Evolutionary conservation across 129 eudicot genomes (phyloP).

Genomic region (Artemisia annua): DNA sequence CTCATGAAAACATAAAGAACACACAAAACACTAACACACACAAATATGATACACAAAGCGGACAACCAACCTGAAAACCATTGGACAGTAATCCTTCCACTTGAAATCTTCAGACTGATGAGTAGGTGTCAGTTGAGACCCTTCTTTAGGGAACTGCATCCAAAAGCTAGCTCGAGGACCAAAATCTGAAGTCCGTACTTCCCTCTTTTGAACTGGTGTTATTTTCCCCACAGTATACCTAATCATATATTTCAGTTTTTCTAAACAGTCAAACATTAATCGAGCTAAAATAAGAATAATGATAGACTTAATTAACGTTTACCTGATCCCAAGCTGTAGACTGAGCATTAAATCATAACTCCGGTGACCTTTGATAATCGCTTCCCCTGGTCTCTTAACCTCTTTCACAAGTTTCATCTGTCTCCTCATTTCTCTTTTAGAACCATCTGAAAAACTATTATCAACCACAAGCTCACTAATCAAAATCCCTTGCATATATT

Average conservation of each 20-base stretch:
- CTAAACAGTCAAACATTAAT: constrained; percentile 23
- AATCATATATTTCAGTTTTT: constrained; percentile 27
- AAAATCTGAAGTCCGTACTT: constrained; percentile 76
- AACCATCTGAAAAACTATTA: constrained; percentile 48
- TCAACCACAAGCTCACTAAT: constrained; percentile 80
- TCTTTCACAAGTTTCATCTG: constrained; percentile 75
- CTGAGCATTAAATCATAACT: constrained; percentile 97
- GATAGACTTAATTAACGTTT: not conserved
- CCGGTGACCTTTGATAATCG: constrained; percentile 85
- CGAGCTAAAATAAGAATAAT: not conserved
- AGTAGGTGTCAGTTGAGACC: constrained; percentile 87
- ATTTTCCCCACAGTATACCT: constrained; percentile 99
- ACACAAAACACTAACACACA: not conserved
- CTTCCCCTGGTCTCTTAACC: constrained; percentile 78
- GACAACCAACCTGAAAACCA: constrained; percentile 93
- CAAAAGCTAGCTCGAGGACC: constrained; percentile 95
- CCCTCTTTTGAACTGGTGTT: constrained; percentile 91
- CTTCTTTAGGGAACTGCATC: constrained; percentile 93
- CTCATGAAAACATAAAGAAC: not conserved
- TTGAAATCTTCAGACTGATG: constrained; percentile 91
- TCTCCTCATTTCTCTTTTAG: constrained; percentile 63
- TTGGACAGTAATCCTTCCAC: constrained; percentile 98
- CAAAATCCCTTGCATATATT: constrained; percentile 96
- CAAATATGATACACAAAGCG: not conserved
- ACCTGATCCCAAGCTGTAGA: constrained; percentile 98